phyloP scores from a whole-genome alignment of 345 rosid genomes.

The Salix arbutifolia region DNA sequence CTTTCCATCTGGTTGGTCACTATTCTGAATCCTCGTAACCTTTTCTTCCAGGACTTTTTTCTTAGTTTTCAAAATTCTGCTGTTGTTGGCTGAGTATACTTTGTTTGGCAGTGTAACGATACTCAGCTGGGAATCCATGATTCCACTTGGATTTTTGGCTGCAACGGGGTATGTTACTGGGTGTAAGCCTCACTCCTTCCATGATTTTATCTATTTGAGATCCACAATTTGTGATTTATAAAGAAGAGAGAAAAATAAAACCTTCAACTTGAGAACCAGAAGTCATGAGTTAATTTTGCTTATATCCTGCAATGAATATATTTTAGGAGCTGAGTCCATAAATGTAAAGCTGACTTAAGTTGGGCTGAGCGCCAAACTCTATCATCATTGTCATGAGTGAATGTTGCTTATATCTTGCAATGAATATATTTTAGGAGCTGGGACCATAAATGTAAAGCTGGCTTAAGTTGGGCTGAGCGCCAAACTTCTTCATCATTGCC shows the following conservation, averaged over 20 bases:
- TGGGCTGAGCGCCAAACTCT: too few relatives aligned
- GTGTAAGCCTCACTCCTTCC: background rate
- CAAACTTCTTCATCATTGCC: too few relatives aligned
- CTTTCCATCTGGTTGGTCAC: constrained; percentile 48
- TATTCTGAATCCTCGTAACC: background rate
- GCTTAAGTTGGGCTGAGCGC: too few relatives aligned
- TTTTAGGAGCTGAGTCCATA: too few relatives aligned
- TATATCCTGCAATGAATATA: too few relatives aligned
- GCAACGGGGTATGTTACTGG: constrained; percentile 47
- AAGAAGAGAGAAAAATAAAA: background rate
- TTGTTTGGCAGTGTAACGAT: constrained; percentile 37
- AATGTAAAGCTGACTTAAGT: too few relatives aligned
- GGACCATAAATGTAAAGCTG: too few relatives aligned
- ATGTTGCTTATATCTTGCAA: background rate
- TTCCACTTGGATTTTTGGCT: constrained; percentile 59
- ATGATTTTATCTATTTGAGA: background rate
- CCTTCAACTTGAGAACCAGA: background rate
- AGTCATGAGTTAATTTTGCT: background rate
- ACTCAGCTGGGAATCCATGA: constrained; percentile 55
- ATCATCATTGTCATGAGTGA: background rate
- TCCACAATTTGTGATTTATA: background rate
- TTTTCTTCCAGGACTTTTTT: background rate
- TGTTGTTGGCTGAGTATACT: background rate
- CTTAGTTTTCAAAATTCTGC: background rate
- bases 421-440: too few relatives aligned